phyloP scores from a whole-genome alignment of 495 filamentous ascomycete species.

The Xylaria venustula region DNA sequence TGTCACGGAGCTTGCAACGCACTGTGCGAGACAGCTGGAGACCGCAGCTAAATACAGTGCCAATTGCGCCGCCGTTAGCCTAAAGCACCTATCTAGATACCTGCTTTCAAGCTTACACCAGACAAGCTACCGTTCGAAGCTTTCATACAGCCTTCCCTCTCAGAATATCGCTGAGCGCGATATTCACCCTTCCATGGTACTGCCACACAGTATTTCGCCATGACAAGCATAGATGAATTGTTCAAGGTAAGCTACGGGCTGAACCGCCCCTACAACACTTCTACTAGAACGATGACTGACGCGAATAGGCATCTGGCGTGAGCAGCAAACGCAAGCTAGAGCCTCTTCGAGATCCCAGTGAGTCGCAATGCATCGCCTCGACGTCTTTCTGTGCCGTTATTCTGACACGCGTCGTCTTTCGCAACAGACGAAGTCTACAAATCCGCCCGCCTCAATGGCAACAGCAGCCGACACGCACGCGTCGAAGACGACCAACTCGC shows the following conservation, averaged over 20 bases:
- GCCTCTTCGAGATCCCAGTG: constrained; percentile 67
- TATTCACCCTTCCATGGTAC: neutral
- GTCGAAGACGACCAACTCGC: constrained; percentile 52
- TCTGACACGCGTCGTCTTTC: neutral
- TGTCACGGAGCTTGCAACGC: no score
- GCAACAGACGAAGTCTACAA: constrained; percentile 75
- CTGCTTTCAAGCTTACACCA: no score
- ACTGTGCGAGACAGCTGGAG: no score
- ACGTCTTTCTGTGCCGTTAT: neutral
- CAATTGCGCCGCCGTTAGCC: no score
- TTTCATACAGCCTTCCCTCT: no score
- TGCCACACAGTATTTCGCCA: constrained; percentile 25
- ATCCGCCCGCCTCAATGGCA: constrained; percentile 68
- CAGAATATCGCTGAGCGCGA: neutral
- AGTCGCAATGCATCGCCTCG: constrained; percentile 25
- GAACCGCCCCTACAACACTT: neutral
- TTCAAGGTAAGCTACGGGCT: constrained; percentile 64
- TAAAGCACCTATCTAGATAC: no score
- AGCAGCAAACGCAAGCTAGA: constrained; percentile 76
- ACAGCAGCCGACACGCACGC: constrained; percentile 33
- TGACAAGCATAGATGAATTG: constrained; percentile 78
- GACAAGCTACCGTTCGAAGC: no score
- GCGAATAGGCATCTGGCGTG: constrained; percentile 49
- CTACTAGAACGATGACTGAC: constrained; percentile 17
- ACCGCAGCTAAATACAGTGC: neutral